A percentile compares a stretch with the other conserved stretches of the same genome.
phyloP scores from a whole-genome alignment of 495 filamentous ascomycete genomes.

The Aspergillus coremiiformis region DNA sequence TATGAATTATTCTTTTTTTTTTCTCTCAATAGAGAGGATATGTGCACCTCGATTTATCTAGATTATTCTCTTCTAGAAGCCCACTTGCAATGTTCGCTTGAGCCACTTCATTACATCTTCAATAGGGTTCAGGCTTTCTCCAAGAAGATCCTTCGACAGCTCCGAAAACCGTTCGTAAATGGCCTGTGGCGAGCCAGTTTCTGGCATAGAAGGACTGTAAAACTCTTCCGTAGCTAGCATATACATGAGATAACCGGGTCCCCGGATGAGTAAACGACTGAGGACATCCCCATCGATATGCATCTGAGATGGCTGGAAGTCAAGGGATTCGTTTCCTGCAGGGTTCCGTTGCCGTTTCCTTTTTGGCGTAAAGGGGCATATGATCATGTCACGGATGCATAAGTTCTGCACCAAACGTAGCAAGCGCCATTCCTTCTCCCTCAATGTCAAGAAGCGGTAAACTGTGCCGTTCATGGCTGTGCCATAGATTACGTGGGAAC shows the following conservation, averaged over 20 bases:
- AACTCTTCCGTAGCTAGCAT: slow-evolving; percentile 26
- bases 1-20: background rate
- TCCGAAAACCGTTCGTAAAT: slow-evolving; percentile 23
- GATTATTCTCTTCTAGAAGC: slow-evolving; percentile 4
- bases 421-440: slow-evolving; percentile 48
- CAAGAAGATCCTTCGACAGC: slow-evolving; percentile 20
- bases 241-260: slow-evolving; percentile 35
- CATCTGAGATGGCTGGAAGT: slow-evolving; percentile 36
- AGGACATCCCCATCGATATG: slow-evolving; percentile 67
- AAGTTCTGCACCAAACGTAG: slow-evolving; percentile 58
- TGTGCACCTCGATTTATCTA: background rate
- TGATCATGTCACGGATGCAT: slow-evolving; percentile 30
- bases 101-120: slow-evolving; percentile 30
- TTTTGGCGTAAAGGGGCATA: slow-evolving; percentile 32
- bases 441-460: slow-evolving; percentile 51
- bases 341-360: slow-evolving; percentile 22
- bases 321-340: slow-evolving; percentile 25
- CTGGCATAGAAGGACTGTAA: slow-evolving; percentile 7
- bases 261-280: slow-evolving; percentile 41
- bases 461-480: slow-evolving; percentile 59
- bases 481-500: slow-evolving; percentile 39
- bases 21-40: background rate
- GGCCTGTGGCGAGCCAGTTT: slow-evolving; percentile 10
- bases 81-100: slow-evolving; percentile 20
- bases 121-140: slow-evolving; percentile 13